These are phyloP conservation scores for Cryptococcus hybrid DNA, from an alignment of 1,284 basidiomycete species.

Conservation along the genomic window DNA sequence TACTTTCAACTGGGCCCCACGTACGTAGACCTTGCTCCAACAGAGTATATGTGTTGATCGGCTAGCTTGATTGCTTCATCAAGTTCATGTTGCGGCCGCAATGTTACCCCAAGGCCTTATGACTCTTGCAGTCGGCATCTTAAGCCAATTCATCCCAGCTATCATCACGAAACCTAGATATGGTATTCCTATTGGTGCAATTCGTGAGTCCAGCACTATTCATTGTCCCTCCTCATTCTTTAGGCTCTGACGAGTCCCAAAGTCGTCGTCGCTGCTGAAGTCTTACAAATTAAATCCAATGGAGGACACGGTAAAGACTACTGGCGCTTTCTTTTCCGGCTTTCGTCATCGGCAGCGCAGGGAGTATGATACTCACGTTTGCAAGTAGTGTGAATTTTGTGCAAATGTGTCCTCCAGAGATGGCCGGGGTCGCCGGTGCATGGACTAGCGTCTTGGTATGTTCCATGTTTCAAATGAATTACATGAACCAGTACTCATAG, in stretches of 20 bases:
- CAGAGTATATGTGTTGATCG: neutral
- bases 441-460: constrained; percentile 31
- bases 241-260: neutral
- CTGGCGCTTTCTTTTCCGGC: constrained; percentile 39
- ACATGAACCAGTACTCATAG: neutral
- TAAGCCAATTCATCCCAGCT: constrained; percentile 16
- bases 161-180: constrained; percentile 23
- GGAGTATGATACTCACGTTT: neutral
- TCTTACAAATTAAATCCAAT: constrained; percentile 32
- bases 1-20: constrained; percentile 19
- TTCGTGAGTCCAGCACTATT: constrained; percentile 11
- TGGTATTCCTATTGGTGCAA: constrained; percentile 19
- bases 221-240: neutral
- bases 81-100: constrained; percentile 29
- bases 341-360: constrained; percentile 22
- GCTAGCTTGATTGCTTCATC: neutral
- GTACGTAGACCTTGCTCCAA: constrained; percentile 3
- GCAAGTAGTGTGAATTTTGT: constrained; percentile 21
- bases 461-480: neutral
- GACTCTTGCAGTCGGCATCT: constrained; percentile 23
- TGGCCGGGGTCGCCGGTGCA: constrained; percentile 36
- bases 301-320: constrained; percentile 39
- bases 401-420: constrained; percentile 29
- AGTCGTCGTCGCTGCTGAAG: constrained; percentile 27
- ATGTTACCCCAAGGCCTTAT: constrained; percentile 35